Base-by-base conservation (phyloP, 129 eudicot genomes). In the Apium graveolens region DNA sequence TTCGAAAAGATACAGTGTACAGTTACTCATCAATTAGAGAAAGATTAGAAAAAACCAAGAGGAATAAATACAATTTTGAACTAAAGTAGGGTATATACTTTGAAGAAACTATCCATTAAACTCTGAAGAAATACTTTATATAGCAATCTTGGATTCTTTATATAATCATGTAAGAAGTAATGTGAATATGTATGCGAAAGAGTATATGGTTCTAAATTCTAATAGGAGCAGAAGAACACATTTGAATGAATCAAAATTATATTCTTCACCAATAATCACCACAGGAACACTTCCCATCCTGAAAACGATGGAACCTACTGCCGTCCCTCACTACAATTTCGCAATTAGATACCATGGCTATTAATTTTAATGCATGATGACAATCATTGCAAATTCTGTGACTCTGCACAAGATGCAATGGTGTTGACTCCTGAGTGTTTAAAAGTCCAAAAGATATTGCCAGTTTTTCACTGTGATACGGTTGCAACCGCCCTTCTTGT, bases 221-320 rank as follows among this genome's bases (percentile, higher is more conserved):
- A 11, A 4, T 63, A 27, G 5, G 24, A 49, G 31, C 26, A 35
- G 16, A 26, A 48, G 21, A 49, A 14, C 77, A 74, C 39, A 74
- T 27, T 62, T 43, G 9, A 55, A 80, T 31, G 4, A 29, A 29
- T 74, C 63, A 60, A 60, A 57, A n/a, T 9, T 26, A n/a, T 70
- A 16, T 44, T 39, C 69, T 71, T 93, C 89, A 93, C 98, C 98
- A 93, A 73, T 93, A 93, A 89, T 93, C 96, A 73, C 96, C 98
- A 86, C 97, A 93, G 75, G 97, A 87, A 80, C 97, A 93, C 78
- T 78, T 83, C 43, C 96, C 96, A 78, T 83, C 81, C 78, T 78
- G 84, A 31, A 93, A 93, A 7, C 82, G 91, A 84, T 93, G 98
- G 70, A 90, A 93, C 82, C 98, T 89, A 75, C 98, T 90, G 72